Evolutionary conservation across 495 filamentous ascomycete species (phyloP).

Genomic region (Neurospora sp.): DNA sequence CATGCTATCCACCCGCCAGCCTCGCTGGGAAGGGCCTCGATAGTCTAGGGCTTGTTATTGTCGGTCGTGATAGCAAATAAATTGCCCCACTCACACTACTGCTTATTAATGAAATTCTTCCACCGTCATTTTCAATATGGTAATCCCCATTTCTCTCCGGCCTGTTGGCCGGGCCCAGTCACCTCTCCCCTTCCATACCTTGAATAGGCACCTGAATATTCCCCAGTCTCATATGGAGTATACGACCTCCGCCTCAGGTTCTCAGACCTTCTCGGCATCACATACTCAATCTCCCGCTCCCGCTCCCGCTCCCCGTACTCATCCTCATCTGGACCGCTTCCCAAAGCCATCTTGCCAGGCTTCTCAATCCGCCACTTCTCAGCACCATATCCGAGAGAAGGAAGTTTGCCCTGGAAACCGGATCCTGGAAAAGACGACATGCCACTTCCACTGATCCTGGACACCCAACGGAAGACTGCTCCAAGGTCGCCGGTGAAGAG

Average conservation of each 20-base stretch:
- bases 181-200: neutral
- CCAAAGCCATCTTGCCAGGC: neutral
- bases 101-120: neutral
- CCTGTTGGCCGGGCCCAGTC: neutral
- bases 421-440: neutral
- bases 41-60: no score
- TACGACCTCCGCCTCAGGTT: neutral
- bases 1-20: no score
- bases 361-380: neutral
- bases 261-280: neutral
- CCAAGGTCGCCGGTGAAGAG: constrained; percentile 23
- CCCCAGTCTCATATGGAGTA: neutral
- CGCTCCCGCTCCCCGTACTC: neutral
- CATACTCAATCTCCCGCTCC: neutral
- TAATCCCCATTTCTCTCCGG: neutral
- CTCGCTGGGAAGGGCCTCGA: no score
- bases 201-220: neutral
- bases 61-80: no score
- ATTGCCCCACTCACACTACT: neutral
- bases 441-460: neutral
- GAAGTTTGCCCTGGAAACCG: neutral
- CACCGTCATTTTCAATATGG: neutral
- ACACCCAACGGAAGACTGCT: neutral
- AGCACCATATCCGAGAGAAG: neutral
- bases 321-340: neutral